These are phyloP conservation scores for Hirschfeldia incana DNA, from an alignment of 345 rosid genomes.

Conservation along the genomic window DNA sequence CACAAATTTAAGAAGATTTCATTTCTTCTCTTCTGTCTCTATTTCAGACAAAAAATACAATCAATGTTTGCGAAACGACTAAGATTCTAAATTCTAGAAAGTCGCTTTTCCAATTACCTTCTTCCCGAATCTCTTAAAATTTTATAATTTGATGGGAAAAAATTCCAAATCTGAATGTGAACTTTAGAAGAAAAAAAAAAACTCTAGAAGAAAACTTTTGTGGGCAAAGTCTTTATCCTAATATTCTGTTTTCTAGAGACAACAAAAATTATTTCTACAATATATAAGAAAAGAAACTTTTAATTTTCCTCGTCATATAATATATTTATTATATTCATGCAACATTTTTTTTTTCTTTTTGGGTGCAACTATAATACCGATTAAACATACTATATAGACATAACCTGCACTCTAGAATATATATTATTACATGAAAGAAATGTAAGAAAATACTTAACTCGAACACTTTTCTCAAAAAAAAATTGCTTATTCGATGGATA, in stretches of 20 bases:
- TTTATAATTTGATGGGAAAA: not conserved
- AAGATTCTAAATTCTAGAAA: constrained; percentile 26
- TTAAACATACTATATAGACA: not conserved
- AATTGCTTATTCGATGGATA: not conserved
- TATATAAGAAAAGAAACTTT: not conserved
- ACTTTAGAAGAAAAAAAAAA: constrained; percentile 7
- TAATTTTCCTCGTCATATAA: not conserved
- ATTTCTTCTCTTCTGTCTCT: not conserved
- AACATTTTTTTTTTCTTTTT: not conserved
- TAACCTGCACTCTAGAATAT: not conserved
- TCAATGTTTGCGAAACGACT: not conserved
- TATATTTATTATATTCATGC: not conserved
- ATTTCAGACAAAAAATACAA: not conserved
- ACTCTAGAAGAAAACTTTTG: constrained; percentile 2
- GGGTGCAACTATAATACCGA: not conserved
- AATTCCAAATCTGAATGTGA: not conserved
- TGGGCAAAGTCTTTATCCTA: not conserved
- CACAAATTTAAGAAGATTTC: constrained; percentile 6
- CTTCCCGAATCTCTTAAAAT: not conserved
- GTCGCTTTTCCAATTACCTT: not conserved
- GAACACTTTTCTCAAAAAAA: no score
- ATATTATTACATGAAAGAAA: not conserved
- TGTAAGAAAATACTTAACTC: not conserved
- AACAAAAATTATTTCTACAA: constrained; percentile 1
- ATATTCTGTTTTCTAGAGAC: not conserved